Conservation (phyloP, 2,329 filamentous ascomycete genomes). For the Colletotrichum orbiculare region DNA sequence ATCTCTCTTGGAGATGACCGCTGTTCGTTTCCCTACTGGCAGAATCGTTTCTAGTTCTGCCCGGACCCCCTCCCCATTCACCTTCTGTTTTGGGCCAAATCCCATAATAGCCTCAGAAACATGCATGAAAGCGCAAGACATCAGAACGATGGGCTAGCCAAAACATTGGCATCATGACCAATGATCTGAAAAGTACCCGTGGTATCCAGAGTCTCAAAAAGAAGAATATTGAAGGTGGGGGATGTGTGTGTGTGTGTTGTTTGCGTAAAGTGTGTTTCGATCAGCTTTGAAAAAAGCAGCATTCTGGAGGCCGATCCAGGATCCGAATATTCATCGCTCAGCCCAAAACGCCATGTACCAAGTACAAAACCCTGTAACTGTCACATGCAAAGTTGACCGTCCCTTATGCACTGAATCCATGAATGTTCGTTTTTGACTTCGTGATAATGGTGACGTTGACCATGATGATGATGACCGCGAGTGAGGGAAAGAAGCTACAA, state of each 20-base stretch:
- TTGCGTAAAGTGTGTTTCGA: constrained; percentile 15
- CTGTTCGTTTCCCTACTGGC: too few relatives aligned
- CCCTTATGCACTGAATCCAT: constrained; percentile 38
- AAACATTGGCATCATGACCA: constrained; percentile 14
- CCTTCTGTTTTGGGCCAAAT: not conserved
- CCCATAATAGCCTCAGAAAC: not conserved
- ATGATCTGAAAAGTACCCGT: not conserved
- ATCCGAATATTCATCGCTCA: constrained; percentile 33
- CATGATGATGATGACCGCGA: constrained; percentile 6
- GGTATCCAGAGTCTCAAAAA: constrained; percentile 14
- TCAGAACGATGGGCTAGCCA: not conserved
- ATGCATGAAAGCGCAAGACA: constrained; percentile 9
- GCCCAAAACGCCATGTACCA: constrained; percentile 37
- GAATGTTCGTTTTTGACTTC: constrained; percentile 37
- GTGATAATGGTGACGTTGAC: constrained; percentile 12
- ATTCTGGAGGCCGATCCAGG: constrained; percentile 33
- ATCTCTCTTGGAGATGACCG: too few relatives aligned
- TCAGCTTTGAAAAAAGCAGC: constrained; percentile 31
- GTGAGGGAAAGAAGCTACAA: constrained; percentile 17
- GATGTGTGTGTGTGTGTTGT: not conserved
- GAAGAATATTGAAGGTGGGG: constrained; percentile 4
- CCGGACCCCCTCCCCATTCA: too few relatives aligned
- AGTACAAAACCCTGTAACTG: constrained; percentile 29
- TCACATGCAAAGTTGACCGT: constrained; percentile 37
- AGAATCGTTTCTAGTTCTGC: too few relatives aligned